Evolutionary conservation across 1,284 basidiomycete species (phyloP).

Genomic region (Ceratobasidium sp.): DNA sequence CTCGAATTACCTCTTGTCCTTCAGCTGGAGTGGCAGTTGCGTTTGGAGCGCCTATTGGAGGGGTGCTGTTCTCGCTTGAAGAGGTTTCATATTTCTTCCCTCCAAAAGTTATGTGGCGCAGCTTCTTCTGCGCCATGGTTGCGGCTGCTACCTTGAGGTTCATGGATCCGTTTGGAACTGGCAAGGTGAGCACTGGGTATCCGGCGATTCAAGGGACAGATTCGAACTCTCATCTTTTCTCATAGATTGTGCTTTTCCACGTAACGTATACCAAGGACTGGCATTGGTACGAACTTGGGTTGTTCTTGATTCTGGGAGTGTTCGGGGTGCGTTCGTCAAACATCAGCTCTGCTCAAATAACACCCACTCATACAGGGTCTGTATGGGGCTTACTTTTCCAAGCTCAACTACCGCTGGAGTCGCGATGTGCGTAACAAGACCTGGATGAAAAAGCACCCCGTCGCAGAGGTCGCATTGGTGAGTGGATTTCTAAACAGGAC

Average conservation of each 20-base stretch:
- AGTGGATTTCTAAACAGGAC: constrained; percentile 52
- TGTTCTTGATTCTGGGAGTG: constrained; percentile 87
- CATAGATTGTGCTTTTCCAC: constrained; percentile 76
- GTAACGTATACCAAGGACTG: constrained; percentile 94
- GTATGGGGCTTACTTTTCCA: constrained; percentile 95
- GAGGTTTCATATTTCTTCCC: constrained; percentile 98
- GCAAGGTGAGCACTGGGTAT: constrained; percentile 55
- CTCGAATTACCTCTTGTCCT: constrained; percentile 44
- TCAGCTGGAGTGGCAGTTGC: constrained; percentile 89
- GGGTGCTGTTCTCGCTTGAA: constrained; percentile 91
- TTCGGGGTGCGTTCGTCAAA: constrained; percentile 72
- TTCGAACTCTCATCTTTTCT: background rate
- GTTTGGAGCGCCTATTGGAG: constrained; percentile 93
- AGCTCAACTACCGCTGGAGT: constrained; percentile 91
- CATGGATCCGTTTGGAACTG: constrained; percentile 88
- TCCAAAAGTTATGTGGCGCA: constrained; percentile 93
- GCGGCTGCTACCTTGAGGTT: constrained; percentile 89
- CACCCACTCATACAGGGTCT: constrained; percentile 70
- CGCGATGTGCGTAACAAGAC: constrained; percentile 83
- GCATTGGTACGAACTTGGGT: constrained; percentile 85
- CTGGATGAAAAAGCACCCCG: constrained; percentile 83
- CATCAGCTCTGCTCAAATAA: background rate
- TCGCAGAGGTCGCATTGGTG: constrained; percentile 87
- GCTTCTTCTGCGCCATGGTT: constrained; percentile 96
- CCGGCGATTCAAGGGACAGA: background rate